These are phyloP conservation scores for Beta vulgaris DNA, from an alignment of 148 eudicot genomes.

Conservation along the genomic window DNA sequence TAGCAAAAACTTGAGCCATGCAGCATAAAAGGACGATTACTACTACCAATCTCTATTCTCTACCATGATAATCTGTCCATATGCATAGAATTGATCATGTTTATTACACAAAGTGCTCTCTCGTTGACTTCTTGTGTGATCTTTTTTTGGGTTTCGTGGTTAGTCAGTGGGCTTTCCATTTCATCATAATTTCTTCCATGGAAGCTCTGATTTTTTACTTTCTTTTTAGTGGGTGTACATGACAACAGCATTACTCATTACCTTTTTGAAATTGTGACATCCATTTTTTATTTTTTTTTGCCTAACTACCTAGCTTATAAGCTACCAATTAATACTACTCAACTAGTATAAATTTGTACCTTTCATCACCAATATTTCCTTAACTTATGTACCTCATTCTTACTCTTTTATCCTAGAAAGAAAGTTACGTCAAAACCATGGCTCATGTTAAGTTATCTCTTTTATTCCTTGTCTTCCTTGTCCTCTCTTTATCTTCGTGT, in stretches of 20 bases:
- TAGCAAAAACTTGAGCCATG: slow-evolving; percentile 11
- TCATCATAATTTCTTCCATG: slow-evolving; percentile 19
- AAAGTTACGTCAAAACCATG: slow-evolving; percentile 25
- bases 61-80: slow-evolving; percentile 10
- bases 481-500: slow-evolving; percentile 33
- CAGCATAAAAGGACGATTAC: background rate
- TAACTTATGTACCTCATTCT: background rate
- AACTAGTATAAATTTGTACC: slow-evolving; percentile 31
- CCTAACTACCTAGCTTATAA: background rate
- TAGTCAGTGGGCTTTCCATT: slow-evolving; percentile 25
- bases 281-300: background rate
- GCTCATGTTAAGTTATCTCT: slow-evolving; percentile 32
- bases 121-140: slow-evolving; percentile 33
- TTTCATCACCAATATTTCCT: slow-evolving; percentile 10
- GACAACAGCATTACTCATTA: slow-evolving; percentile 28
- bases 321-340: background rate
- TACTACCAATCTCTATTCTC: background rate
- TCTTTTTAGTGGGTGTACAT: slow-evolving; percentile 28
- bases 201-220: background rate
- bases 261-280: slow-evolving; percentile 1
- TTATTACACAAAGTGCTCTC: slow-evolving; percentile 18
- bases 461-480: slow-evolving; percentile 33
- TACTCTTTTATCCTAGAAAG: background rate
- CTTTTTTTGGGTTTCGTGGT: background rate
- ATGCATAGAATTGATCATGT: slow-evolving; percentile 20